These are phyloP conservation scores for Gyrodon lividus DNA, from an alignment of 768 basidiomycete genomes.

Conservation along the genomic window DNA sequence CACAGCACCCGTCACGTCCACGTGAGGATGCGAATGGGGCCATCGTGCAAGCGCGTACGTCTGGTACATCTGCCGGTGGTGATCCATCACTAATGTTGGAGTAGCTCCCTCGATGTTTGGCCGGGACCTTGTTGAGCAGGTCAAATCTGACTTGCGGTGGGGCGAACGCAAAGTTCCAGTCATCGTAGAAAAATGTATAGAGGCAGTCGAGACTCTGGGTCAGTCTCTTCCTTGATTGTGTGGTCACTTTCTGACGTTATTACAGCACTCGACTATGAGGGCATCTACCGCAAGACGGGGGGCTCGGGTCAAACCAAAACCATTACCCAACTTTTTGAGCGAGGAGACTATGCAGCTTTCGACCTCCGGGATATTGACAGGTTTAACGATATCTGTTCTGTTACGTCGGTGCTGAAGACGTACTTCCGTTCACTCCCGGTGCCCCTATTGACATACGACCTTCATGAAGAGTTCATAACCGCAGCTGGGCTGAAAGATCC, in stretches of 20 bases:
- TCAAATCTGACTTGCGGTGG: constrained; percentile 59
- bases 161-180: constrained; percentile 71
- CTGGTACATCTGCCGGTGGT: constrained; percentile 8
- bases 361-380: constrained; percentile 83
- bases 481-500: constrained; percentile 72
- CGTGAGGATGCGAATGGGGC: constrained; percentile 31
- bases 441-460: constrained; percentile 85
- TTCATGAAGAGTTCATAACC: constrained; percentile 87
- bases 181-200: constrained; percentile 94
- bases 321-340: constrained; percentile 93
- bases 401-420: constrained; percentile 95
- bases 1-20: constrained; percentile 42
- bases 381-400: constrained; percentile 96
- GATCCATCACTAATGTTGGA: constrained; percentile 15
- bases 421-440: constrained; percentile 93
- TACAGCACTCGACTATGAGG: constrained; percentile 90
- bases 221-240: constrained; percentile 23
- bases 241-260: constrained; percentile 1
- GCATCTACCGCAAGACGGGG: constrained; percentile 97
- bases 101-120: constrained; percentile 91
- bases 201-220: constrained; percentile 88
- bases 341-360: constrained; percentile 86
- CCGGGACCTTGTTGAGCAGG: constrained; percentile 83
- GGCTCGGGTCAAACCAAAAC: constrained; percentile 88
- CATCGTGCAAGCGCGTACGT: constrained; percentile 20